phyloP scores from a whole-genome alignment of 441 rosid species.

The Cnidoscolus chayamansa region DNA sequence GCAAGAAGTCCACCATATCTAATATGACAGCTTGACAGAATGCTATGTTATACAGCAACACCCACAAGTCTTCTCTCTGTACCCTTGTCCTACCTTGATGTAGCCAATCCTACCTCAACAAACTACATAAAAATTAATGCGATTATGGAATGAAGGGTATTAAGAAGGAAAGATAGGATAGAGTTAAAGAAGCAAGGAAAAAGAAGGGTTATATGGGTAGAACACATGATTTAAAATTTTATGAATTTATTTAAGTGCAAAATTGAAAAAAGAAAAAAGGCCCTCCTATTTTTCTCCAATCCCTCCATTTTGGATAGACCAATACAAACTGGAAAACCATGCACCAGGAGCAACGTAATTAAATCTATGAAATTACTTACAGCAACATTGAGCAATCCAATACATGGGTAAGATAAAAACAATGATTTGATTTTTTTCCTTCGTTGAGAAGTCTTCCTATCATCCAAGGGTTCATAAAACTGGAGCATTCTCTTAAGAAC shows the following conservation, averaged over 20 bases:
- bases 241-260: background rate
- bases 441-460: conserved; percentile 28
- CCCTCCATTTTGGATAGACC: background rate
- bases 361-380: conserved; percentile 46
- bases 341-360: background rate
- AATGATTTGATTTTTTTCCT: conserved; percentile 41
- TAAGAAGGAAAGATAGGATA: background rate
- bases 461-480: conserved; percentile 42
- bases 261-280: background rate
- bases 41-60: background rate
- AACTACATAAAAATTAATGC: background rate
- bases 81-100: background rate
- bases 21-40: background rate
- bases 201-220: background rate
- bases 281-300: background rate
- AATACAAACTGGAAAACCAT: background rate
- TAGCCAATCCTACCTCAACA: background rate
- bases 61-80: background rate
- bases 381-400: conserved; percentile 84
- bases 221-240: background rate
- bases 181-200: background rate
- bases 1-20: background rate
- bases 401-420: conserved; percentile 55
- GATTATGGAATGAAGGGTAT: background rate
- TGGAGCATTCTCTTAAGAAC: conserved; percentile 66